Percentiles rank a stretch among this genome's conserved stretches.
These are phyloP conservation scores for Dryas drummondii DNA, from an alignment of 306 rosid genomes.

Conservation along the genomic window DNA sequence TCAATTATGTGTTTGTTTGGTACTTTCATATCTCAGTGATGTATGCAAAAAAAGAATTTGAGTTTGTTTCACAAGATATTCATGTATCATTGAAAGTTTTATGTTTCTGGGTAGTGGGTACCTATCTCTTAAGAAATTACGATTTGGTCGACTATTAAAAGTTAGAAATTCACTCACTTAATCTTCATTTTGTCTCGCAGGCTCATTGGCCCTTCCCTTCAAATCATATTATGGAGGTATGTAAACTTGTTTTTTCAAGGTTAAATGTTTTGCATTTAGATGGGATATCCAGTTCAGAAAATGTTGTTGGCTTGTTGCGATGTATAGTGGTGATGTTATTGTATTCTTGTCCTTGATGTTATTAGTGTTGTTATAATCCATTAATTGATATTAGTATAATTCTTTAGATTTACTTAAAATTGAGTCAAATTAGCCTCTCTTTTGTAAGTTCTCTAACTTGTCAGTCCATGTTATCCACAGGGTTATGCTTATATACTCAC, in stretches of 20 bases:
- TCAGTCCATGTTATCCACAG: conserved; percentile 30
- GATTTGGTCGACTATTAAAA: background rate
- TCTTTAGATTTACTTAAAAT: background rate
- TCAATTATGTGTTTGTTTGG: too few relatives aligned
- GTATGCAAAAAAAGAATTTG: too few relatives aligned
- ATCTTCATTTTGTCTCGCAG: conserved; percentile 47
- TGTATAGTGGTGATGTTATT: background rate
- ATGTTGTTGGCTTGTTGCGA: background rate
- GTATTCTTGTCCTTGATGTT: background rate
- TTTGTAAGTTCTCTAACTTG: too few relatives aligned
- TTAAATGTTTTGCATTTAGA: background rate
- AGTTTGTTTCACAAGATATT: too few relatives aligned
- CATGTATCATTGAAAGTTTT: background rate
- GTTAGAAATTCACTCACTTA: conserved; percentile 20
- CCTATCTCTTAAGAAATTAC: conserved; percentile 1
- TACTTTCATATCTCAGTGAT: too few relatives aligned
- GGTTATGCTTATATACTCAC: conserved; percentile 89
- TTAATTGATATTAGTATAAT: background rate
- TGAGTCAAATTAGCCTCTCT: background rate
- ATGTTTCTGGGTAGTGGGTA: background rate
- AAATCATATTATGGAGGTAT: conserved; percentile 85
- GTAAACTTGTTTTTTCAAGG: conserved; percentile 4
- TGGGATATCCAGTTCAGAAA: background rate
- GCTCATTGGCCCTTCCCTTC: conserved; percentile 94
- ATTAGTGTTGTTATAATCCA: background rate